These are phyloP conservation scores for Coemansia asiatica DNA, from an alignment of 192 early-diverging fungal species.

Conservation along the genomic window DNA sequence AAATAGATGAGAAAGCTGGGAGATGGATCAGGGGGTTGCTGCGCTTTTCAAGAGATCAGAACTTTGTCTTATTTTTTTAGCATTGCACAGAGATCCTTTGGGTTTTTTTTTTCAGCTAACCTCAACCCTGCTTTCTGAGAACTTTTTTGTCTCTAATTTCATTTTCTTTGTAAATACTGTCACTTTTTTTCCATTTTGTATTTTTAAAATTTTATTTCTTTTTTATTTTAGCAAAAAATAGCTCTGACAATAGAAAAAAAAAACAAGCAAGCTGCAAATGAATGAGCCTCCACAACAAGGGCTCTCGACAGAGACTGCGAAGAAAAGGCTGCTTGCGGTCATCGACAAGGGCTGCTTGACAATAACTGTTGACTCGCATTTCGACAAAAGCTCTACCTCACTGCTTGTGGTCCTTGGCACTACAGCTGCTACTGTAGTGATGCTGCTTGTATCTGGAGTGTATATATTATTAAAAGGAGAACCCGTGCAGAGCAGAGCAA, in stretches of 20 bases:
- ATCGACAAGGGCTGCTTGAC: slow-evolving; percentile 21
- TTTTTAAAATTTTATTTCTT: slow-evolving; percentile 2
- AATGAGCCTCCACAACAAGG: slow-evolving; percentile 9
- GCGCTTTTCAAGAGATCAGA: too few relatives aligned
- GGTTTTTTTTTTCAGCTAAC: too few relatives aligned
- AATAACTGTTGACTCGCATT: slow-evolving; percentile 32
- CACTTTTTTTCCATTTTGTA: slow-evolving; percentile 4
- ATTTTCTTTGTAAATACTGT: not conserved
- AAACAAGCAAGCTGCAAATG: not conserved
- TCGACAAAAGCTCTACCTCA: slow-evolving; percentile 16
- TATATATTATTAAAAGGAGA: slow-evolving; percentile 19
- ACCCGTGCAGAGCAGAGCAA: slow-evolving; percentile 34
- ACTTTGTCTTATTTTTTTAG: slow-evolving; percentile 7
- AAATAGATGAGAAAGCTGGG: not conserved
- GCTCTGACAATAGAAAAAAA: too few relatives aligned
- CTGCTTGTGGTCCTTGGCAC: slow-evolving; percentile 14
- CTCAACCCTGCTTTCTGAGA: too few relatives aligned
- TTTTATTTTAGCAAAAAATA: too few relatives aligned
- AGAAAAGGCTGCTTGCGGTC: slow-evolving; percentile 22
- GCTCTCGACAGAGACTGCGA: slow-evolving; percentile 27
- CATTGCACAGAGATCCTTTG: too few relatives aligned
- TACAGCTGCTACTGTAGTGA: not conserved
- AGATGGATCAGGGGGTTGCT: not conserved
- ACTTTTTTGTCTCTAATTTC: slow-evolving; percentile 1
- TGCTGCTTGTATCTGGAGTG: slow-evolving; percentile 34